A percentile compares a stretch with the other conserved stretches of the same genome.
Evolutionary conservation across 306 rosid species (phyloP).

Genomic region (Cucumis hystrix): DNA sequence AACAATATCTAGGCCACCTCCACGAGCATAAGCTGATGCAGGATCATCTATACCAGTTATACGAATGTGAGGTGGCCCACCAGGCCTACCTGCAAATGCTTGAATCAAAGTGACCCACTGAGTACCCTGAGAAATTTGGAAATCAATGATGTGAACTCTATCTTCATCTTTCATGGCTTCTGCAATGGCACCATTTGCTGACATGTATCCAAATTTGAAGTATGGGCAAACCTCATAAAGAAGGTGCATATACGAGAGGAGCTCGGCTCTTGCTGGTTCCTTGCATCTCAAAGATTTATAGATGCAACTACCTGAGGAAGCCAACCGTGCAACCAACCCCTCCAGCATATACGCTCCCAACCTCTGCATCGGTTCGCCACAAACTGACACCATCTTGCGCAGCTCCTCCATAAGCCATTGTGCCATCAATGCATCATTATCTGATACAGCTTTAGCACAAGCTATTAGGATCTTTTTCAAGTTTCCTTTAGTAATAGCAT

Average conservation of each 20-base stretch:
- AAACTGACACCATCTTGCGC: conserved; percentile 72
- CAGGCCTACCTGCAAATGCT: conserved; percentile 97
- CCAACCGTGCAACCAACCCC: conserved; percentile 65
- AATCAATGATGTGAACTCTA: conserved; percentile 84
- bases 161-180: conserved; percentile 89
- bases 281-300: conserved; percentile 66
- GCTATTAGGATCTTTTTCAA: conserved; percentile 50
- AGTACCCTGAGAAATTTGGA: conserved; percentile 85
- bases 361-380: conserved; percentile 90
- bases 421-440: conserved; percentile 51
- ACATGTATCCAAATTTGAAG: conserved; percentile 93
- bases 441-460: conserved; percentile 72
- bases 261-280: conserved; percentile 67
- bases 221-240: conserved; percentile 88
- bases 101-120: conserved; percentile 92
- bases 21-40: conserved; percentile 80
- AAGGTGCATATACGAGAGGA: conserved; percentile 79
- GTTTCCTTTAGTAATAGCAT: conserved; percentile 47
- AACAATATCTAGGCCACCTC: conserved; percentile 73
- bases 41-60: conserved; percentile 86
- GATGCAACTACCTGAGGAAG: conserved; percentile 65
- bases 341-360: conserved; percentile 96
- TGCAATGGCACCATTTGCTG: conserved; percentile 97
- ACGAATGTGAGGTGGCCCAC: conserved; percentile 91
- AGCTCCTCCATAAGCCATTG: conserved; percentile 70